Percentiles rank a stretch among this genome's conserved stretches.
These are phyloP conservation scores for Wallemia ichthyophaga DNA, from an alignment of 1,284 basidiomycete genomes.

Conservation along the genomic window DNA sequence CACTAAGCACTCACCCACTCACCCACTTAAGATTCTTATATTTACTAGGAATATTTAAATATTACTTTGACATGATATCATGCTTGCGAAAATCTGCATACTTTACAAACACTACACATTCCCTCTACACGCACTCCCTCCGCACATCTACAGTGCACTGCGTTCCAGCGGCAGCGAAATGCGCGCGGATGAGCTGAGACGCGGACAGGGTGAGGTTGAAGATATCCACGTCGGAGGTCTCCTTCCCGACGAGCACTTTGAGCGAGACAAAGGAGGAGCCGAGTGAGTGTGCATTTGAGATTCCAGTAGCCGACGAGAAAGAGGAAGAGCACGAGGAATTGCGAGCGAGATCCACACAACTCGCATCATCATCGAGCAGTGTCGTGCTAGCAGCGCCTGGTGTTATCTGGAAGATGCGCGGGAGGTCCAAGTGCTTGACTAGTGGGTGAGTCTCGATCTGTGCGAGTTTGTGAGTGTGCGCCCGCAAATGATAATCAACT, in stretches of 20 bases:
- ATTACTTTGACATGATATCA: too few relatives aligned
- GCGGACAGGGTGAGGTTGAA: background rate
- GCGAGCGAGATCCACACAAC: background rate
- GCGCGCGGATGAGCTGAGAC: background rate
- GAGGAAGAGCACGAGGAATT: too few relatives aligned
- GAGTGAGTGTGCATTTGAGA: too few relatives aligned
- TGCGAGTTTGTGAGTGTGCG: background rate
- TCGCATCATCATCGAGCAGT: background rate
- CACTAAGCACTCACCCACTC: too few relatives aligned
- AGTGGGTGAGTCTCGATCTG: slow-evolving; percentile 48
- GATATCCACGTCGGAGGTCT: background rate
- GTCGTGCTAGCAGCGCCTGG: slow-evolving; percentile 16
- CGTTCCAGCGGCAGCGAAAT: background rate
- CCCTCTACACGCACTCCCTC: too few relatives aligned
- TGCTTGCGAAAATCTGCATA: too few relatives aligned
- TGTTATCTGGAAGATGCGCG: slow-evolving; percentile 57
- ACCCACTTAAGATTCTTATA: too few relatives aligned
- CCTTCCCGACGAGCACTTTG: background rate
- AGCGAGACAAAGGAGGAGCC: slow-evolving; percentile 1
- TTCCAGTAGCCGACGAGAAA: too few relatives aligned
- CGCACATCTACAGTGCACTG: background rate
- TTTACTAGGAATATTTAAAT: too few relatives aligned
- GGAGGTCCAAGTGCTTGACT: slow-evolving; percentile 42
- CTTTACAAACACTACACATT: too few relatives aligned
- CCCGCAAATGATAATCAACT: slow-evolving; percentile 7